Percentiles rank a stretch among this genome's conserved stretches.
Evolutionary conservation across 2,329 filamentous ascomycete genomes (phyloP).

Genomic region (Penicillium sp.): DNA sequence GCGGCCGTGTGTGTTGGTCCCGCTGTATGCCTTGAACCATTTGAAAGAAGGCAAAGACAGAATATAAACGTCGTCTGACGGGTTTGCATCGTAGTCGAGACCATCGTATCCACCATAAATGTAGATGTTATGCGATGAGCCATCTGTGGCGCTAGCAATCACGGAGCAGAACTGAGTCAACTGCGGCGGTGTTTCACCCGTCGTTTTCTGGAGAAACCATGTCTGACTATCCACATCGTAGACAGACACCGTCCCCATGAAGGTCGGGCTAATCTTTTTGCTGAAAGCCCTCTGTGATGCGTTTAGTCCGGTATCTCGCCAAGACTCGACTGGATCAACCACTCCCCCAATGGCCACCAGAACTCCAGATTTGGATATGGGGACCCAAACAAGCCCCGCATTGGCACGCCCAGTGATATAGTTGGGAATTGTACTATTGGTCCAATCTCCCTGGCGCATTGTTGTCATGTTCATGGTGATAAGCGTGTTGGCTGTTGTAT

Average conservation of each 20-base stretch:
- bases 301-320: conserved; percentile 3
- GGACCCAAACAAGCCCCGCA: conserved; percentile 61
- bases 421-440: conserved; percentile 51
- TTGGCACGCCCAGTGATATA: conserved; percentile 54
- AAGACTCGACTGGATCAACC: conserved; percentile 23
- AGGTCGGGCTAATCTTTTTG: conserved; percentile 24
- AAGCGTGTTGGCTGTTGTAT: conserved; percentile 50
- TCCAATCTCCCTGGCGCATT: conserved; percentile 52
- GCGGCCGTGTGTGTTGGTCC: conserved; percentile 16
- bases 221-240: conserved; percentile 35
- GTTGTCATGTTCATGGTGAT: conserved; percentile 57
- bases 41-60: conserved; percentile 20
- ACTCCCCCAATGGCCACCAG: conserved; percentile 40
- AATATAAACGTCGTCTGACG: conserved; percentile 39
- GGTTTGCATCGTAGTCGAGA: conserved; percentile 21
- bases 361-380: conserved; percentile 35
- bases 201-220: conserved; percentile 42
- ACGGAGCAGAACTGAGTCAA: conserved; percentile 40
- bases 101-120: conserved; percentile 48
- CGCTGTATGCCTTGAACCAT: conserved; percentile 17
- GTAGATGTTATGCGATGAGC: conserved; percentile 46
- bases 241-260: conserved; percentile 37
- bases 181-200: conserved; percentile 34
- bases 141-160: conserved; percentile 35
- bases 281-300: conserved; percentile 4